A percentile compares a stretch with the other conserved stretches of the same genome.
phyloP scores from a whole-genome alignment of 805 yeast species.

The Torulaspora gathmanii region DNA sequence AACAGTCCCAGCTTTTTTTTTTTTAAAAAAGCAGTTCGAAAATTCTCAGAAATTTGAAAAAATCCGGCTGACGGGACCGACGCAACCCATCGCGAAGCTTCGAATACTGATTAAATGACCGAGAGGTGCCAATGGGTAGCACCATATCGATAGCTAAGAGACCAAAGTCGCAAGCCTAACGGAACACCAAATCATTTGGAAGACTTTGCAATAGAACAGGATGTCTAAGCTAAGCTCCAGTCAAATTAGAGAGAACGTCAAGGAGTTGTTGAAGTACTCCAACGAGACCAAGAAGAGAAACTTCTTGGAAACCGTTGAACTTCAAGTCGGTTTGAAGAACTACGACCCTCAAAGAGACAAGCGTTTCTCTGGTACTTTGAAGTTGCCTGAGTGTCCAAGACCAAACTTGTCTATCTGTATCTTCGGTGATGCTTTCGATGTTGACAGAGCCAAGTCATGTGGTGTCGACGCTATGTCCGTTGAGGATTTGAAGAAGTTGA shows the following conservation, averaged over 20 bases:
- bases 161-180: constrained; percentile 45
- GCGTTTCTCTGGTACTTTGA: constrained; percentile 99
- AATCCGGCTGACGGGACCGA: not conserved
- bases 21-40: not conserved
- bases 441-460: constrained; percentile 98
- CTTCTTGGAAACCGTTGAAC: constrained; percentile 99
- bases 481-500: constrained; percentile 98
- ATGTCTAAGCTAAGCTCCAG: constrained; percentile 89
- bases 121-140: not conserved
- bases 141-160: not conserved
- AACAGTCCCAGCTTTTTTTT: not conserved
- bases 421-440: constrained; percentile 99
- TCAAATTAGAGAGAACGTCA: constrained; percentile 95
- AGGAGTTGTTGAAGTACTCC: constrained; percentile 84
- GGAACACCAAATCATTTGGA: constrained; percentile 66
- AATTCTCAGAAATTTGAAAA: not conserved
- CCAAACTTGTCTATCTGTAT: constrained; percentile 99
- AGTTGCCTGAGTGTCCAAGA: constrained; percentile 98
- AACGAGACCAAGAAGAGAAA: constrained; percentile 98
- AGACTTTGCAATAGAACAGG: constrained; percentile 46
- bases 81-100: not conserved
- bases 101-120: not conserved
- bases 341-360: constrained; percentile 99
- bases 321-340: constrained; percentile 99
- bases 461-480: constrained; percentile 99